phyloP scores from a whole-genome alignment of 139 green algal species.

The Tetratostichococcus sp. region DNA sequence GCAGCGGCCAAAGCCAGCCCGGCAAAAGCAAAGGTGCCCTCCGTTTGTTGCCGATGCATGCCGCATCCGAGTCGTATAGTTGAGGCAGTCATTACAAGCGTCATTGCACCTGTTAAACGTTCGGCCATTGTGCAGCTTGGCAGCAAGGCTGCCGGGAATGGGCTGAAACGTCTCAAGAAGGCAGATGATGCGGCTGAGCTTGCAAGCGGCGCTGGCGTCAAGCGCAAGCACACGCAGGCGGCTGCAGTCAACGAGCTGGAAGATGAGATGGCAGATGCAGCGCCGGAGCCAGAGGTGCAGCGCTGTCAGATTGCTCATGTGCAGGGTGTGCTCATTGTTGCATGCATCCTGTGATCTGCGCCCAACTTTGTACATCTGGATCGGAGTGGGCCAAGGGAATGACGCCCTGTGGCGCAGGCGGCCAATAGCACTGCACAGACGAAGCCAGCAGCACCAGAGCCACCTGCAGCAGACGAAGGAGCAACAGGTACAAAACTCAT shows the following conservation, averaged over 20 bases:
- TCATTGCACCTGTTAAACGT: not conserved
- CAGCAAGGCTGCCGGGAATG: not conserved
- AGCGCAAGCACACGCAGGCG: not conserved
- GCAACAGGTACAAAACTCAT: no score
- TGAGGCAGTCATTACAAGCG: not conserved
- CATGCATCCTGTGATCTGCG: no score
- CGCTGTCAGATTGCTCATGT: no score
- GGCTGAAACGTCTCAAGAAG: not conserved
- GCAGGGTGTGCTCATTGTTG: no score
- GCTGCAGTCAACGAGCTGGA: not conserved
- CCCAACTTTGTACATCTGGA: no score
- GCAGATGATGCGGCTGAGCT: not conserved
- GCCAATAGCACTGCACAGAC: no score
- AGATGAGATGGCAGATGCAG: not conserved
- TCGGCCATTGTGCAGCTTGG: not conserved
- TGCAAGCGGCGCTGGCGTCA: not conserved
- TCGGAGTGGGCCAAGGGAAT: no score
- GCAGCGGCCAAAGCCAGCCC: not conserved
- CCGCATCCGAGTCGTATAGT: not conserved
- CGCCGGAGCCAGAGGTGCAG: no score
- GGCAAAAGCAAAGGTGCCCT: not conserved
- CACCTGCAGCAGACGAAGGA: no score
- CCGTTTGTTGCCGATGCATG: no score
- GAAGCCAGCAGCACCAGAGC: no score
- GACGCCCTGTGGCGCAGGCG: no score